Conservation (phyloP, 1,139 yeast species). For the Geotrichum carabidarum region DNA sequence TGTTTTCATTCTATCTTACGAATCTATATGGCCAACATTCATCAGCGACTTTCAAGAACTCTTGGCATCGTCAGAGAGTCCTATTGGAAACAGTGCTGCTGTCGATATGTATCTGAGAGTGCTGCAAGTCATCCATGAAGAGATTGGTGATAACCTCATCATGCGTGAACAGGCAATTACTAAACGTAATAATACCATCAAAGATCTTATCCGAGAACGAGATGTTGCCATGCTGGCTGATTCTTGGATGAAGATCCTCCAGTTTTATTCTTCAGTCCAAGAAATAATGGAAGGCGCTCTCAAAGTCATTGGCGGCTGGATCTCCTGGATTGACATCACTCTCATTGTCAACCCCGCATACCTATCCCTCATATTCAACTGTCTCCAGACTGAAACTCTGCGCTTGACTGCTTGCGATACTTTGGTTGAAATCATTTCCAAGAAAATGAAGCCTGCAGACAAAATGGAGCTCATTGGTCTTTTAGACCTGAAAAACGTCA, state of each 20-base stretch:
- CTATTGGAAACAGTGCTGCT: slow-evolving; percentile 43
- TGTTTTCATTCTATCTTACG: slow-evolving; percentile 63
- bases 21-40: slow-evolving; percentile 58
- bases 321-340: slow-evolving; percentile 91
- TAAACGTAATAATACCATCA: slow-evolving; percentile 64
- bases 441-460: slow-evolving; percentile 87
- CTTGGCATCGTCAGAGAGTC: slow-evolving; percentile 24
- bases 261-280: slow-evolving; percentile 31
- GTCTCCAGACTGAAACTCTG: slow-evolving; percentile 40
- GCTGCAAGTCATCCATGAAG: slow-evolving; percentile 71
- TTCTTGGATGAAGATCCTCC: slow-evolving; percentile 63
- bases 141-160: slow-evolving; percentile 88
- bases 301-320: slow-evolving; percentile 73
- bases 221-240: slow-evolving; percentile 67
- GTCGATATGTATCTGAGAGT: slow-evolving; percentile 75
- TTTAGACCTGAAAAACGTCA: slow-evolving; percentile 57
- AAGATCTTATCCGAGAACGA: slow-evolving; percentile 72
- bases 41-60: slow-evolving; percentile 55
- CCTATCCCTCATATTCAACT: slow-evolving; percentile 58
- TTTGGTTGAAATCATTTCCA: slow-evolving; percentile 73
- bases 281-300: slow-evolving; percentile 59
- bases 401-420: slow-evolving; percentile 66
- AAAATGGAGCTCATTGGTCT: slow-evolving; percentile 71
- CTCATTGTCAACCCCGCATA: slow-evolving; percentile 66
- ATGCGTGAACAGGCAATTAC: slow-evolving; percentile 55